phyloP scores from a whole-genome alignment of 2,329 filamentous ascomycete species.

The Cercospora sojina region DNA sequence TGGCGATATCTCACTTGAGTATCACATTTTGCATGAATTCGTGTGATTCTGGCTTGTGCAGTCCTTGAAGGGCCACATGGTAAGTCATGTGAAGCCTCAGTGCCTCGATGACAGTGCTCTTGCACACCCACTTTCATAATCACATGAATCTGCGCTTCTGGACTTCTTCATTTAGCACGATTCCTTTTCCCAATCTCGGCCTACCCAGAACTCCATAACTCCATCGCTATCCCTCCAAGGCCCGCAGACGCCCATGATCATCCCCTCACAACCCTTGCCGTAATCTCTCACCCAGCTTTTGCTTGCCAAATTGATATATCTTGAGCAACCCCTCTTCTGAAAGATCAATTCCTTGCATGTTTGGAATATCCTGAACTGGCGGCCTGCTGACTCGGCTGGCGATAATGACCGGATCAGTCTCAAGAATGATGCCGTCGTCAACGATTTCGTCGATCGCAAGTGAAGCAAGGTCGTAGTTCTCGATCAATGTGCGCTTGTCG shows the following conservation, averaged over 20 bases:
- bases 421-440: conserved; percentile 93
- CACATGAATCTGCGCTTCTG: not conserved
- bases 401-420: conserved; percentile 94
- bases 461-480: conserved; percentile 96
- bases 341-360: conserved; percentile 89
- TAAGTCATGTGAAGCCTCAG: not conserved
- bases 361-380: conserved; percentile 80
- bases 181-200: not conserved
- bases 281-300: conserved; percentile 85
- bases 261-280: conserved; percentile 67
- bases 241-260: not conserved
- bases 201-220: conserved; percentile 16
- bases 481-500: conserved; percentile 95
- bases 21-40: not conserved
- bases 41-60: not conserved
- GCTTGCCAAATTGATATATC: conserved; percentile 88
- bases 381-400: conserved; percentile 89
- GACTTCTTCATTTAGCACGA: not conserved
- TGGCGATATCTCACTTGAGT: not conserved
- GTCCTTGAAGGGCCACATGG: no score
- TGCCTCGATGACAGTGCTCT: no score
- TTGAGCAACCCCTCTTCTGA: conserved; percentile 95
- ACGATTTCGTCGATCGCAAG: conserved; percentile 94
- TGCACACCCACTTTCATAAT: no score
- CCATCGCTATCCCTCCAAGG: conserved; percentile 16